Evolutionary conservation across 768 basidiomycete species (phyloP).

Genomic region (Candolleomyces aberdarensis): DNA sequence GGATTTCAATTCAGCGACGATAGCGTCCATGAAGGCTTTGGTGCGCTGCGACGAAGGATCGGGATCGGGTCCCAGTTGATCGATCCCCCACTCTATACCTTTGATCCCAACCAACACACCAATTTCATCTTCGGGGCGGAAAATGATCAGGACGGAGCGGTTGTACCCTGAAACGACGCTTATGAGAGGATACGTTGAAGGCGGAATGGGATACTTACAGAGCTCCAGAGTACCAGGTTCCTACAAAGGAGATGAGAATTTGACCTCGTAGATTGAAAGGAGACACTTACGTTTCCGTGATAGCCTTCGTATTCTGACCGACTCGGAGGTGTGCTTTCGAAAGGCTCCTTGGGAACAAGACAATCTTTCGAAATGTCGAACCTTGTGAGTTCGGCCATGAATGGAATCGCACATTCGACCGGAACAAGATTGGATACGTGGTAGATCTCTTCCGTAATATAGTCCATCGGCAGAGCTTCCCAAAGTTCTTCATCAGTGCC

Average conservation of each 20-base stretch:
- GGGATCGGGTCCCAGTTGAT: slow-evolving; percentile 14
- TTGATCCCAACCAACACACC: slow-evolving; percentile 15
- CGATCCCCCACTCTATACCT: slow-evolving; percentile 19
- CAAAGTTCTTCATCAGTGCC: slow-evolving; percentile 19
- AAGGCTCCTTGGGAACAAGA: slow-evolving; percentile 32
- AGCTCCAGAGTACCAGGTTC: slow-evolving; percentile 25
- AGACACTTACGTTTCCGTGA: slow-evolving; percentile 33
- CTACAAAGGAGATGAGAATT: slow-evolving; percentile 13
- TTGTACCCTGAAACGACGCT: slow-evolving; percentile 11
- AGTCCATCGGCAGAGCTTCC: slow-evolving; percentile 18
- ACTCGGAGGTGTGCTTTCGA: slow-evolving; percentile 31
- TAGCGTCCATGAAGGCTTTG: slow-evolving; percentile 9
- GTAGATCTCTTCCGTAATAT: slow-evolving; percentile 18
- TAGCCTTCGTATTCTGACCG: slow-evolving; percentile 41
- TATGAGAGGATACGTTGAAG: neutral
- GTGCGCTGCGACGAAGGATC: slow-evolving; percentile 13
- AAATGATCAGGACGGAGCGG: slow-evolving; percentile 29
- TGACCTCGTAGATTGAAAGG: neutral
- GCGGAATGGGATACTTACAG: slow-evolving; percentile 21
- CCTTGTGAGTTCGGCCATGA: slow-evolving; percentile 6
- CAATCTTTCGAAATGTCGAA: slow-evolving; percentile 20
- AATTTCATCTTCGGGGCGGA: slow-evolving; percentile 18
- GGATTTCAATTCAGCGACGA: slow-evolving; percentile 9
- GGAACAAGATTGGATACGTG: slow-evolving; percentile 26
- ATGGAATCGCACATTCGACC: slow-evolving; percentile 23